phyloP scores from a whole-genome alignment of 176 grass and related monocot species.

The sorghum (Sorghum bicolor) region Sorghum_bicolor_NCBIv3 NC_012870.2:80619001-80619500 shows the following conservation, averaged over 20 bases:
- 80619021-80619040: conserved; percentile 87
- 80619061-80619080: conserved; percentile 95
- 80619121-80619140: neutral
- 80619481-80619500: conserved; percentile 15
- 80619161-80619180: neutral
- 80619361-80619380: conserved; percentile 64
- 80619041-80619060: conserved; percentile 87
- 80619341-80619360: neutral
- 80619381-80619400: conserved; percentile 89
- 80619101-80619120: conserved; percentile 62
- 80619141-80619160: neutral
- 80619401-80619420: conserved; percentile 74
- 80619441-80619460: conserved; percentile 70
- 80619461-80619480: conserved; percentile 46
- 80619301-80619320: conserved; percentile 3
- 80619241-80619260: conserved; percentile 83
- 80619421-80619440: conserved; percentile 74
- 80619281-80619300: conserved; percentile 31
- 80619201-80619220: conserved; percentile 80
- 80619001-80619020: conserved; percentile 89
- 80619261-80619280: conserved; percentile 81
- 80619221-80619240: conserved; percentile 69
- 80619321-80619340: conserved; percentile 4
- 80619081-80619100: conserved; percentile 85
- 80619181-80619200: conserved; percentile 75